Evolutionary conservation across 768 basidiomycete genomes (phyloP), one percentile per base, ranked within the genome.

Genomic region (Boletus sp.): DNA sequence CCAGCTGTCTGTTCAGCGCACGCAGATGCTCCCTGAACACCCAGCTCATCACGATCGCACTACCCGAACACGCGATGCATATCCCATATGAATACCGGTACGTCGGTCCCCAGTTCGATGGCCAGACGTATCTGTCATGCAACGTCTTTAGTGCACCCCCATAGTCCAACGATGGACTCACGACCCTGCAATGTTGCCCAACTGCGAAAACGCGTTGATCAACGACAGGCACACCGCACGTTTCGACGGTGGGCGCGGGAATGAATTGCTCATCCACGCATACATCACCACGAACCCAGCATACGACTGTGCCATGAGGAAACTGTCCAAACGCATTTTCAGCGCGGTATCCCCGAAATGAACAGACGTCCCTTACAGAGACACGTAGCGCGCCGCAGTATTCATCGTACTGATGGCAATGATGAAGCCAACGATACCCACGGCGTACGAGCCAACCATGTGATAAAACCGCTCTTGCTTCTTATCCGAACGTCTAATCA

Each of bases 131-230:
- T 50, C 83, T 83, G 62, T 42, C 63, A 54, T 37, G 11, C 17
- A 24, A 5, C 52, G 29, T 53, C 14, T 14, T 48, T 47, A 50
- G 59, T 39, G 20, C 15, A 33, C 4, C 11, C 24, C 7, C 20
- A 18, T 29, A 51, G 37, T 32, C 24, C 35, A 51, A 11, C 18
- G 30, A 48, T 24, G 42, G 14, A 83, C 84, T 75, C 76, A 94
- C 77, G 90, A 86, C 59, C 93, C 94, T 49, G 85, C 76, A 46
- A 97, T 77, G 73, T 95, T 95, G 0, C 92, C 94, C 7, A 91
- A 76, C 67, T 92, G 88, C 24, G 89, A 88, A 68, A 92, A 85
- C 49, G 84, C 83, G 70, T 94, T 93, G 65, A 93, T 83, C 56
- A 90, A 72, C 1, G 92, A 90, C 45, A 95, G 76, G 17, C 86